Evolutionary conservation across 352 stramenopile species (phyloP).

Genomic region (Pythium utonaiense): DNA sequence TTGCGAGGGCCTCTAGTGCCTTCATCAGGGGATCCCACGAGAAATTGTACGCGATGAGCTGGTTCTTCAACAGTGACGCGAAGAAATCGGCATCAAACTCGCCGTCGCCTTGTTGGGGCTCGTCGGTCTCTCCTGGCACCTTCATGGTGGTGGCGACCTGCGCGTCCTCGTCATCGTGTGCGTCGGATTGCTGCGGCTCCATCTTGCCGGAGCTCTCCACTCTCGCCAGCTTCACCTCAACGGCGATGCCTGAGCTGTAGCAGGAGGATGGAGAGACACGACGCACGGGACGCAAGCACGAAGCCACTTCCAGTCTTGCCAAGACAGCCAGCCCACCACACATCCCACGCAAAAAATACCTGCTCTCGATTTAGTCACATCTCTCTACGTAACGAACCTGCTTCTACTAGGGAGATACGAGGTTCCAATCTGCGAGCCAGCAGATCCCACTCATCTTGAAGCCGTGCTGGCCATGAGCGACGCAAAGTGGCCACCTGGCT

Average conservation of each 20-base stretch:
- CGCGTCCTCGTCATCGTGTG: conserved; percentile 1
- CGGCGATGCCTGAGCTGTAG: not conserved
- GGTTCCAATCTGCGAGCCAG: not conserved
- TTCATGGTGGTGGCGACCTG: conserved; percentile 4
- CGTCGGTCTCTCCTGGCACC: not conserved
- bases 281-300: not conserved
- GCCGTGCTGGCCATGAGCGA: conserved; percentile 17
- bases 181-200: conserved; percentile 24
- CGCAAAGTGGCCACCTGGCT: conserved; percentile 25
- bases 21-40: conserved; percentile 74
- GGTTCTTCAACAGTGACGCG: conserved; percentile 52
- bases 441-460: not conserved
- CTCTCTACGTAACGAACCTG: not conserved
- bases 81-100: conserved; percentile 45
- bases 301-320: not conserved
- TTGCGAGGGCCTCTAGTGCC: conserved; percentile 51
- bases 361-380: conserved; percentile 1
- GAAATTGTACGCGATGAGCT: conserved; percentile 67
- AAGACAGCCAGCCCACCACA: not conserved
- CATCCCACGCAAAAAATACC: not conserved
- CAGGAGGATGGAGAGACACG: not conserved
- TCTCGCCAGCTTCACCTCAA: not conserved
- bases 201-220: not conserved
- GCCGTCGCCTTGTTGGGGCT: conserved; percentile 5
- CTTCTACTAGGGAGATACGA: not conserved